Evolutionary conservation across 2,329 filamentous ascomycete species (phyloP), one percentile per base, ranked within the genome.

Genomic region (Grosmannia serpens): DNA sequence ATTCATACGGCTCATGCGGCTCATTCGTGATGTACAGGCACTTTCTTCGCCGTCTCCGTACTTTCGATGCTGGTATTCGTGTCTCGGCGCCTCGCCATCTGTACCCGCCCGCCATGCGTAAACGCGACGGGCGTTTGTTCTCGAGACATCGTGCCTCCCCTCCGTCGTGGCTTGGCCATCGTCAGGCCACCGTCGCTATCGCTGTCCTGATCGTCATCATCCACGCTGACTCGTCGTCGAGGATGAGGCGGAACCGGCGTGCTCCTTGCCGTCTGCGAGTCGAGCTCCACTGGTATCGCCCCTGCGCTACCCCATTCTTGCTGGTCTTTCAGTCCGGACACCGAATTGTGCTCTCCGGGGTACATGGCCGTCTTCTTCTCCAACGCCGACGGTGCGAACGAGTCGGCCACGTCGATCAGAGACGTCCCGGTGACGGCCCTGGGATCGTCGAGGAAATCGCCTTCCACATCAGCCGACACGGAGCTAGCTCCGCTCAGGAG

Each of bases 401-500:
- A 79, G 61, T 83, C 80, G 2, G 75, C 76, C 1, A 78, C 77
- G 56, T 80, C 76, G 29, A 82, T 71, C 1, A 79, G 67, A 13
- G 77, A 71, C 2, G 73, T 69, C 22, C 72, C 71, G 4, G 71
- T 71, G 8, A 79, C 70, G 7, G 74, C 70, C 6, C 75, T 77
- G 11, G 79, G 79, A 26, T 70, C 73, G 57, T 77, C 70, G 3
- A 84, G 71, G 46, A 84, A 80, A 54, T 86, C 83, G 1, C 77
- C 80, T 62, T 86, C 83, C 26, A 79, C 72, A 63, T 85, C 83
- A 1, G 80, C 81, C 17, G 82, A 86, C 11, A 85, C 77, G 2
- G 83, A 86, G 65, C 82, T 85, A 10, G 82, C 81, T 13, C 83
- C 81, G 59, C 83, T 86, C 13, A 86, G 73, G 9, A 86, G 71